Percentiles rank a stretch among this genome's conserved stretches.
Conservation (phyloP, 331 rosid genomes). For the Quercus phellos region DNA sequence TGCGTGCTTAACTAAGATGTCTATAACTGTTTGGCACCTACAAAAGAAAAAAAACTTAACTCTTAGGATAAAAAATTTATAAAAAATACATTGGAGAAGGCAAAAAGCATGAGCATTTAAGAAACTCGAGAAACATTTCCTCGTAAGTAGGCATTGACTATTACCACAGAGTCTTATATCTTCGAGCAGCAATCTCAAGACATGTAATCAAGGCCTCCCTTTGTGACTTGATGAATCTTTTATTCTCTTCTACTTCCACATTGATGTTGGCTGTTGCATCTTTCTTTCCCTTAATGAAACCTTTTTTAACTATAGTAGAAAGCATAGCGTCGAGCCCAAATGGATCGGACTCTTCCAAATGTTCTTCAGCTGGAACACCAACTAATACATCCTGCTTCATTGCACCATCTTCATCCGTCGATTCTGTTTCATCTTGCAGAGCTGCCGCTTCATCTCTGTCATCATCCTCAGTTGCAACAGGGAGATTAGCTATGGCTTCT, state of each 20-base stretch:
- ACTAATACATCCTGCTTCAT: conserved; percentile 12
- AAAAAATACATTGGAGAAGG: not conserved
- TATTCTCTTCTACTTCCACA: conserved; percentile 59
- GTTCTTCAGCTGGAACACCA: conserved; percentile 28
- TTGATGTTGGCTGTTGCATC: conserved; percentile 35
- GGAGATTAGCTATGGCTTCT: conserved; percentile 69
- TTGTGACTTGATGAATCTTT: conserved; percentile 63
- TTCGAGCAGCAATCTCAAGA: conserved; percentile 82
- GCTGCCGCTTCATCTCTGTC: conserved; percentile 67
- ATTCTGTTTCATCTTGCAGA: conserved; percentile 34
- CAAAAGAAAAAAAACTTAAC: not conserved
- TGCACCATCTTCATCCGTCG: conserved; percentile 30
- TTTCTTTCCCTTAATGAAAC: conserved; percentile 57
- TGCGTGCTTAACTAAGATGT: conserved; percentile 46
- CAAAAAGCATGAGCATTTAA: not conserved
- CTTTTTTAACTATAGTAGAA: conserved; percentile 50
- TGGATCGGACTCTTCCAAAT: conserved; percentile 58
- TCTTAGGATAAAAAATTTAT: not conserved
- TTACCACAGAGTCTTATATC: conserved; percentile 82
- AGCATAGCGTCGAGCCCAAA: conserved; percentile 87
- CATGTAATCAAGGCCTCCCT: conserved; percentile 75
- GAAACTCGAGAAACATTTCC: not conserved
- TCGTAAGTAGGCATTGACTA: not conserved
- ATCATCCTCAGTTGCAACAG: conserved; percentile 68
- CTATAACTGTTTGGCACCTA: conserved; percentile 64